phyloP scores from a whole-genome alignment of 192 early-diverging fungal species.

The Coemansia sp. region DNA sequence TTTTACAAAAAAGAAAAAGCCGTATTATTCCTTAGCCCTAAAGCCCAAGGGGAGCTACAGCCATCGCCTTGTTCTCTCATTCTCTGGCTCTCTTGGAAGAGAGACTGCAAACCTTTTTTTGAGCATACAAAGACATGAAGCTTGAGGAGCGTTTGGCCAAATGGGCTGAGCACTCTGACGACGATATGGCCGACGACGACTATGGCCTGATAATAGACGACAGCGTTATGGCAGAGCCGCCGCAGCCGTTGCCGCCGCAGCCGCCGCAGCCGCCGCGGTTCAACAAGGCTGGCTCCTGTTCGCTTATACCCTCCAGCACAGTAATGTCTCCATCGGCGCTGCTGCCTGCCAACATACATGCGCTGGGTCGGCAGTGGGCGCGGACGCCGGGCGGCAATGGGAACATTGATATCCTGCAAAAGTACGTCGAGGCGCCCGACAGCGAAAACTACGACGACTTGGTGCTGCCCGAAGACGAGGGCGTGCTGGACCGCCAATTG shows the following conservation, averaged over 20 bases:
- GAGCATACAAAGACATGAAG: too few species aligned
- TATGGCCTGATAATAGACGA: conserved; percentile 48
- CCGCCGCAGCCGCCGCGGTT: conserved; percentile 19
- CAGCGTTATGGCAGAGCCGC: conserved; percentile 26
- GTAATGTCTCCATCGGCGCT: conserved; percentile 21
- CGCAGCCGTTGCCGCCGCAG: conserved; percentile 4
- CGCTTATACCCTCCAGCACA: conserved; percentile 22
- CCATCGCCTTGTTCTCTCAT: too few species aligned
- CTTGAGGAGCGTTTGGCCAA: conserved; percentile 39
- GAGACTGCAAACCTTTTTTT: too few species aligned
- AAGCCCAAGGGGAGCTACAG: too few species aligned
- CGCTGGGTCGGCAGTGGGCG: conserved; percentile 12
- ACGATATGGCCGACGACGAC: conserved; percentile 36
- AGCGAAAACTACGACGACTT: conserved; percentile 42
- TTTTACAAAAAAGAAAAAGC: background rate
- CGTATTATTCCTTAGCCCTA: background rate
- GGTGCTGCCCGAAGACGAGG: conserved; percentile 43
- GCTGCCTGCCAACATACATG: conserved; percentile 25
- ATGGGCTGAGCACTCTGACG: conserved; percentile 41
- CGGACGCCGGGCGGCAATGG: conserved; percentile 8
- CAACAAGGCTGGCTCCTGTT: conserved; percentile 37
- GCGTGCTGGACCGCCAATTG: conserved; percentile 33
- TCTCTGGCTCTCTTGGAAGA: too few species aligned
- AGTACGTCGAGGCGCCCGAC: conserved; percentile 29
- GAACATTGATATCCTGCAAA: conserved; percentile 19